Conservation (phyloP, 1,284 basidiomycete species). For the Ceratobasidium sp. region DNA sequence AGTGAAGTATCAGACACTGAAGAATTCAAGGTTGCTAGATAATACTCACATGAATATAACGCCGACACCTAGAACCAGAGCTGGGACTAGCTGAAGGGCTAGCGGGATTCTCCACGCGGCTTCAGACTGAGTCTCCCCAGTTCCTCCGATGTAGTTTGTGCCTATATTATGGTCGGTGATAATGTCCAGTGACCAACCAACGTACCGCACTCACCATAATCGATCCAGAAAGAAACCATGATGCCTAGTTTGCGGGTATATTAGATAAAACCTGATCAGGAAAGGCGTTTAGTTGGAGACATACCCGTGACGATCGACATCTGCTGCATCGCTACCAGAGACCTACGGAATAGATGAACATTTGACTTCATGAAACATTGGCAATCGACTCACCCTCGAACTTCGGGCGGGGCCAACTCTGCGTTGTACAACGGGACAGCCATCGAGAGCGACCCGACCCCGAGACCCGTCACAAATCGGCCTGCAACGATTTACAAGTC, state of each 20-base stretch:
- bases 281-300: not conserved
- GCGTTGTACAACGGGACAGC: conserved; percentile 81
- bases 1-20: not conserved
- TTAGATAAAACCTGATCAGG: not conserved
- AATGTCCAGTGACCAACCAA: not conserved
- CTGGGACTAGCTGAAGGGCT: conserved; percentile 79
- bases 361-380: not conserved
- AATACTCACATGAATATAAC: conserved; percentile 73
- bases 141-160: conserved; percentile 78
- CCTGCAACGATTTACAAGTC: conserved; percentile 55
- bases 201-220: conserved; percentile 23
- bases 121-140: conserved; percentile 60
- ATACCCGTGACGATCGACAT: conserved; percentile 67
- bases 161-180: conserved; percentile 54
- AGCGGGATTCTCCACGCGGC: conserved; percentile 83
- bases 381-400: conserved; percentile 63
- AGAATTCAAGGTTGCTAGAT: conserved; percentile 53
- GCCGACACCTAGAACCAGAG: conserved; percentile 70
- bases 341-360: conserved; percentile 50
- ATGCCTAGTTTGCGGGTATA: conserved; percentile 45
- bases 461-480: conserved; percentile 79
- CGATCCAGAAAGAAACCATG: conserved; percentile 74
- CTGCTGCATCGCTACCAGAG: conserved; percentile 83
- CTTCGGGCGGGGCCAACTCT: conserved; percentile 81
- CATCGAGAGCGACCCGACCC: conserved; percentile 80